Evolutionary conservation across 208 protist genomes (phyloP), one percentile per base, ranked within the genome.

Genomic region (Acanthamoeba lenticulata): DNA sequence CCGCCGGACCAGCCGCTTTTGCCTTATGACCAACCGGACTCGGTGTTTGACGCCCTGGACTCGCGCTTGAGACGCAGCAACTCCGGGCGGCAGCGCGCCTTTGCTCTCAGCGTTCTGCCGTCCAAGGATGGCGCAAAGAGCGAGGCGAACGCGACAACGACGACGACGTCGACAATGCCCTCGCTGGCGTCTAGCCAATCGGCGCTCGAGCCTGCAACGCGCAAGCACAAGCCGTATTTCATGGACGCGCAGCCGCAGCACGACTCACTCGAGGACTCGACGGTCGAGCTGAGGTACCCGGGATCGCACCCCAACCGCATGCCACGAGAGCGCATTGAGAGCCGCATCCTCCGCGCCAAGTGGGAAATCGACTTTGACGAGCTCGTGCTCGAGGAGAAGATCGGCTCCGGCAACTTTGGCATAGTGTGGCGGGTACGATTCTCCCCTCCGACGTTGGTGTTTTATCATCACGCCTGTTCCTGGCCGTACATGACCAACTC

Each of bases 291-390:
- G 38, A 27, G 34, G 77, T 44, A 57, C n/a, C 57, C 77, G 11
- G 52, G n/a, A 27, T 86, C 77, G 29, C 44, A 60, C 21, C 77
- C 77, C 29, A 38, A 6, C 21, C 40, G 77, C 77, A 86, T 86
- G 44, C 44, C 45, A 40, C 77, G 77, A 11, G 77, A 86, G n/a
- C 77, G 77, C 2, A 86, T 86, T 24, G 77, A 86, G 44, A 86
- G 77, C 1, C 77, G 77, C 45, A 86, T 86, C 38, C 77, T 86
- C 42, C 77, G 77, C 7, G 77, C 77, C 77, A 86, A 86, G 77
- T 92, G 86, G 86, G 86, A 92, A 38, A 92, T 92, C 55, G 65
- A 92, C 32, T 92, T 67, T 11, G 86, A 92, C 40, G 86, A 92
- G 27, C 86, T 92, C n/a, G 65, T 79, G 45, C 65, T 92, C 38